Evolutionary conservation across 2,329 filamentous ascomycete genomes (phyloP).

Genomic region (Nigrospora sphaerica): DNA sequence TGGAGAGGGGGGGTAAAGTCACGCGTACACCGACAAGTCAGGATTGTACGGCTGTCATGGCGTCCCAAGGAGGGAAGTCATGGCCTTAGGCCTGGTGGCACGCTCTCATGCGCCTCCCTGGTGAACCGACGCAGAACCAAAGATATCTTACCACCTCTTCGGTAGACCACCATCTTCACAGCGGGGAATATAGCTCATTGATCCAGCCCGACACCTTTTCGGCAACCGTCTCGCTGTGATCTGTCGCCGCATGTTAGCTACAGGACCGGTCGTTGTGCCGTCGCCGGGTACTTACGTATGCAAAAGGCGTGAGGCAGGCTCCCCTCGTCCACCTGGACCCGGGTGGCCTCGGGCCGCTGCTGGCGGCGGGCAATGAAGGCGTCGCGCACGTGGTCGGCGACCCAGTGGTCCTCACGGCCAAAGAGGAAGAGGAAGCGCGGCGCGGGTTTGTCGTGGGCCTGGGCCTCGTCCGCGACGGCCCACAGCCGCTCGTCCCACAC

Average conservation of each 20-base stretch:
- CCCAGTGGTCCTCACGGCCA: slow-evolving; percentile 55
- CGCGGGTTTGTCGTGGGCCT: slow-evolving; percentile 12
- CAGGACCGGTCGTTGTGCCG: background rate
- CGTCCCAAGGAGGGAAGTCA: too few relatives aligned
- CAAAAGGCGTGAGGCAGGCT: slow-evolving; percentile 56
- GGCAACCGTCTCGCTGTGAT: slow-evolving; percentile 40
- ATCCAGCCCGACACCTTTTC: slow-evolving; percentile 41
- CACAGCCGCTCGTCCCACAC: slow-evolving; percentile 54
- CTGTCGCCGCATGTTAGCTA: slow-evolving; percentile 13
- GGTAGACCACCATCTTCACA: background rate
- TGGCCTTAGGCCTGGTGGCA: too few relatives aligned
- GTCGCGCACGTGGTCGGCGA: slow-evolving; percentile 48
- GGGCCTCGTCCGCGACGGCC: slow-evolving; percentile 32
- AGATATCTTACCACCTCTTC: too few relatives aligned
- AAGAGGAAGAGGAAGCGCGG: slow-evolving; percentile 55
- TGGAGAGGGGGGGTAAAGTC: too few relatives aligned
- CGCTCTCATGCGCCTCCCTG: too few relatives aligned
- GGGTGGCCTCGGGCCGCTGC: slow-evolving; percentile 30
- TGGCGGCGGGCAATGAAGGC: slow-evolving; percentile 39
- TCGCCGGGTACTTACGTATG: slow-evolving; percentile 31
- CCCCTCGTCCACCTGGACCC: slow-evolving; percentile 47
- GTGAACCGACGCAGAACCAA: too few relatives aligned
- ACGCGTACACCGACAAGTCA: too few relatives aligned
- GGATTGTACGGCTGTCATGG: too few relatives aligned
- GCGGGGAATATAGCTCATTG: slow-evolving; percentile 37